These are phyloP conservation scores for Microbotryomycetes sp. DNA, from an alignment of 1,284 basidiomycete species.

Conservation along the genomic window DNA sequence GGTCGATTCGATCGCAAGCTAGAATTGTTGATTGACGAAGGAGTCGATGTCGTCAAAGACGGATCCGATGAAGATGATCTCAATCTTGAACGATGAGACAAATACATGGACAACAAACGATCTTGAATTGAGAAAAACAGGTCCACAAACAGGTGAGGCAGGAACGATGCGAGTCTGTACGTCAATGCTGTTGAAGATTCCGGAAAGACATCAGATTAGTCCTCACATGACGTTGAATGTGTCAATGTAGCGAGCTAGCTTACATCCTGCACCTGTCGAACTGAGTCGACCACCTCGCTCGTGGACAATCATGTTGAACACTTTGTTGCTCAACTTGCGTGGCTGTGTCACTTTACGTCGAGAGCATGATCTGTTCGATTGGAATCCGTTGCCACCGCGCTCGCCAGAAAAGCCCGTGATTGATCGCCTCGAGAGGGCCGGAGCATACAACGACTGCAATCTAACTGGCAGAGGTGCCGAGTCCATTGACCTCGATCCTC, in stretches of 20 bases:
- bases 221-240: neutral
- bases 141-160: conserved; percentile 20
- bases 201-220: neutral
- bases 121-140: conserved; percentile 13
- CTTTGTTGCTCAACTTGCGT: conserved; percentile 6
- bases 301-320: conserved; percentile 15
- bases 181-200: conserved; percentile 7
- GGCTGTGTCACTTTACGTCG: conserved; percentile 8
- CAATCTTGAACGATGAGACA: conserved; percentile 6
- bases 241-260: neutral
- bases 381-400: neutral
- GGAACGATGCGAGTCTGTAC: conserved; percentile 12
- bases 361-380: too few species aligned
- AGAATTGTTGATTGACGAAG: too few species aligned
- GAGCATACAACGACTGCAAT: conserved; percentile 15
- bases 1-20: neutral
- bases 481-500: conserved; percentile 10
- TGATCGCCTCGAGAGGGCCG: conserved; percentile 7
- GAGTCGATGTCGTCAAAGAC: neutral
- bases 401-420: too few species aligned
- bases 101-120: conserved; percentile 12
- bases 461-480: neutral
- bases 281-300: neutral
- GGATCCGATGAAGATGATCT: neutral
- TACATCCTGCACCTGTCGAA: conserved; percentile 18